Evolutionary conservation across 1,284 basidiomycete species (phyloP).

Genomic region (Ganoderma lingzhi): DNA sequence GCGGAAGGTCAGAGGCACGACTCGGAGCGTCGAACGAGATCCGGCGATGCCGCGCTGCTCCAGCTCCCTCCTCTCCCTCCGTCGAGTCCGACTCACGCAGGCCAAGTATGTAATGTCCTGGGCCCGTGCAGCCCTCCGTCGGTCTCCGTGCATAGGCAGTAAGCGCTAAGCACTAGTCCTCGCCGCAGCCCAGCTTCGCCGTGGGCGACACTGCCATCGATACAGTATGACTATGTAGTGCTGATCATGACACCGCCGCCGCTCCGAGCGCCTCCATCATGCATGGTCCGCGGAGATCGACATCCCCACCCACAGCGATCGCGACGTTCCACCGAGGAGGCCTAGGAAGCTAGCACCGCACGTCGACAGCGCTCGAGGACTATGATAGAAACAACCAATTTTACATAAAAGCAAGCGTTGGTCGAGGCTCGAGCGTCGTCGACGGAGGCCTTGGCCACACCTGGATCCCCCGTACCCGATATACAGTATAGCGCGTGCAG

Average conservation of each 20-base stretch:
- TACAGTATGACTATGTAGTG: not conserved
- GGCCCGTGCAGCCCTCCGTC: not conserved
- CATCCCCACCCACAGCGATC: not conserved
- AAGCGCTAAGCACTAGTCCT: not conserved
- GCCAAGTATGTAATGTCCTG: not conserved
- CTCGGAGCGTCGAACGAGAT: not conserved
- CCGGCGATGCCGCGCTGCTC: not conserved
- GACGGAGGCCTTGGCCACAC: not conserved
- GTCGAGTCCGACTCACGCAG: not conserved
- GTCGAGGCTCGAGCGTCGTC: not conserved
- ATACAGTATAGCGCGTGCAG: not conserved
- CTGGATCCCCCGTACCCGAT: not conserved
- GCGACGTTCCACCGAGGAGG: not conserved
- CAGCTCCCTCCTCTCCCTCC: not conserved
- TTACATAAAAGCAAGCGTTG: not conserved
- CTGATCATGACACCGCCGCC: not conserved
- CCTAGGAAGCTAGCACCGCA: not conserved
- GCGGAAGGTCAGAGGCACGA: not conserved
- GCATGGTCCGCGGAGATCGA: constrained; percentile 7
- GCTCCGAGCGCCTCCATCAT: not conserved
- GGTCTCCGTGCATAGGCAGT: not conserved
- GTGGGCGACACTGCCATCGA: not conserved
- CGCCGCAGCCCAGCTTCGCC: not conserved
- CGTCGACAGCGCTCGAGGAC: not conserved
- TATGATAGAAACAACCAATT: not conserved